These are phyloP conservation scores for Craspedostauros australis DNA, from an alignment of 108 stramenopile species.

Conservation along the genomic window DNA sequence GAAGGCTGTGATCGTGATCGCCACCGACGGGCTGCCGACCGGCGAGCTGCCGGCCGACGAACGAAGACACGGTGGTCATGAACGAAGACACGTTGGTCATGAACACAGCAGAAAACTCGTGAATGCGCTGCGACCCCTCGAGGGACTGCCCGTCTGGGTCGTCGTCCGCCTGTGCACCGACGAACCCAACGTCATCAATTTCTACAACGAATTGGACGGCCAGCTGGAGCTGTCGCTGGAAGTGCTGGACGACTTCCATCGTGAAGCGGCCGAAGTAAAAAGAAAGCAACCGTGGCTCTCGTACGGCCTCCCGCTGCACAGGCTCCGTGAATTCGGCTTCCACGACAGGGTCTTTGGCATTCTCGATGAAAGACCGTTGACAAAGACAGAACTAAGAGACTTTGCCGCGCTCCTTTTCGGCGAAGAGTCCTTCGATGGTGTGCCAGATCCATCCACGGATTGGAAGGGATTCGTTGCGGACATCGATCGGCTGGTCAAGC, in stretches of 20 bases:
- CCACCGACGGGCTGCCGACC: conserved; percentile 56
- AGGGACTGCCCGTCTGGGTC: conserved; percentile 66
- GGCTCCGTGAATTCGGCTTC: conserved; percentile 61
- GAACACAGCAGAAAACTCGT: conserved; percentile 23
- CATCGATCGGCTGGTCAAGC: conserved; percentile 15
- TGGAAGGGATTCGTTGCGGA: conserved; percentile 28
- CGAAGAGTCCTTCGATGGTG: conserved; percentile 21
- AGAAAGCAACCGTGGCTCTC: conserved; percentile 63
- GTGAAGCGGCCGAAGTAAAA: conserved; percentile 68
- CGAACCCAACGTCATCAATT: conserved; percentile 46
- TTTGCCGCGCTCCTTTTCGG: conserved; percentile 73
- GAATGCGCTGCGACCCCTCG: conserved; percentile 35
- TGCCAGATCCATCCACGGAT: conserved; percentile 36
- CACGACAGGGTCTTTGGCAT: conserved; percentile 59
- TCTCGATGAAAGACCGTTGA: conserved; percentile 66
- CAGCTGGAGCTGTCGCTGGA: conserved; percentile 62
- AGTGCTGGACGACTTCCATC: conserved; percentile 71
- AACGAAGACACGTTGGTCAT: conserved; percentile 23
- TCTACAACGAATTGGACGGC: conserved; percentile 70
- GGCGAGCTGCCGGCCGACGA: conserved; percentile 51
- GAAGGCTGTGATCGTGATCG: conserved; percentile 40
- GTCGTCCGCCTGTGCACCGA: conserved; percentile 81
- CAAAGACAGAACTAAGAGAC: conserved; percentile 48
- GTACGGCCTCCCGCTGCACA: conserved; percentile 61
- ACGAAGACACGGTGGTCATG: conserved; percentile 25